Conservation (phyloP, 1,139 yeast species). For the Yarrowia galli region DNA sequence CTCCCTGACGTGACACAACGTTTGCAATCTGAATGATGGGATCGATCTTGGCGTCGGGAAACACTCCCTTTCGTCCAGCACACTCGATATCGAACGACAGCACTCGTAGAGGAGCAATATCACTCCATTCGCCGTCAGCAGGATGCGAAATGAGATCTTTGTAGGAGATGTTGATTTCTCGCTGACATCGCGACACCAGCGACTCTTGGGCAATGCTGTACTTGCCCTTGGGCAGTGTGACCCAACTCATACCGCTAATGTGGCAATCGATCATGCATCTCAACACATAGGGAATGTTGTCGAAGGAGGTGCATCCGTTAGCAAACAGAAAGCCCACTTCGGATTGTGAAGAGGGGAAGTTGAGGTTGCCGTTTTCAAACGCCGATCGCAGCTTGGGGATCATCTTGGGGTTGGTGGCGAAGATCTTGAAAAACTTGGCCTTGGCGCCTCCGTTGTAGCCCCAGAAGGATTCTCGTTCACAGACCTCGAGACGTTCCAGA, state of each 20-base stretch:
- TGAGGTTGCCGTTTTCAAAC: constrained; percentile 85
- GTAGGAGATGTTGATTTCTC: constrained; percentile 77
- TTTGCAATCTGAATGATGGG: constrained; percentile 97
- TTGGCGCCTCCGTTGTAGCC: constrained; percentile 84
- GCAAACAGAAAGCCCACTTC: constrained; percentile 53
- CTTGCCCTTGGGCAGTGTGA: constrained; percentile 80
- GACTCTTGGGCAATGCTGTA: constrained; percentile 59
- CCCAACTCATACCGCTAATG: constrained; percentile 95
- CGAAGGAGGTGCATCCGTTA: constrained; percentile 72
- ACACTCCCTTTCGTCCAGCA: constrained; percentile 95
- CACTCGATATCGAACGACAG: constrained; percentile 97
- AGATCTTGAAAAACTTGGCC: constrained; percentile 79
- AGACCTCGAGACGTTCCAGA: constrained; percentile 64
- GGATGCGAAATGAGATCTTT: constrained; percentile 76
- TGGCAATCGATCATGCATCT: constrained; percentile 92
- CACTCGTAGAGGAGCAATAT: constrained; percentile 91
- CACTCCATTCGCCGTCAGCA: constrained; percentile 93
- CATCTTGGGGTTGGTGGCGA: constrained; percentile 67
- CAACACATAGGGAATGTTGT: constrained; percentile 83
- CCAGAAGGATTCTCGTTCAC: constrained; percentile 86
- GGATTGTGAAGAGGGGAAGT: constrained; percentile 63
- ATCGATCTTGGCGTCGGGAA: constrained; percentile 93
- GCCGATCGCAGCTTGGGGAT: constrained; percentile 74
- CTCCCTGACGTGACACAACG: constrained; percentile 86
- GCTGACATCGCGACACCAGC: constrained; percentile 77